phyloP scores from a whole-genome alignment of 768 basidiomycete species.

The Phaffia tasmanica region DNA sequence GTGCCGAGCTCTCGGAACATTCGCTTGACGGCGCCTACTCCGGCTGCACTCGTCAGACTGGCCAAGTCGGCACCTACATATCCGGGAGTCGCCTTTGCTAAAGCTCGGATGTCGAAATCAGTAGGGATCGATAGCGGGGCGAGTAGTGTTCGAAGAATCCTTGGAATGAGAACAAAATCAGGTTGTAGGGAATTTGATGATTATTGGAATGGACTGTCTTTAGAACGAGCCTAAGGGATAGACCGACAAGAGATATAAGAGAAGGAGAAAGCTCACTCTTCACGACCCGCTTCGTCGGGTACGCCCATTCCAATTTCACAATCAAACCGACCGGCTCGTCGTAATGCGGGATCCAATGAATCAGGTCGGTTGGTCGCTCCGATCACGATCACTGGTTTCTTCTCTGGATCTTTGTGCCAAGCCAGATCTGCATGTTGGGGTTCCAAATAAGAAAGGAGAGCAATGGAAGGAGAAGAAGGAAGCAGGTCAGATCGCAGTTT shows the following conservation, averaged over 20 bases:
- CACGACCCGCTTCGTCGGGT: slow-evolving; percentile 78
- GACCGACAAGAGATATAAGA: not conserved
- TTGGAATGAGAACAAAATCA: slow-evolving; percentile 34
- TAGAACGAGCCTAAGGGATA: not conserved
- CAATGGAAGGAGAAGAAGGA: not conserved
- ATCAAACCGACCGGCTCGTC: slow-evolving; percentile 89
- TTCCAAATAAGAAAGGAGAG: not conserved
- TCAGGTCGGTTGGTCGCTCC: slow-evolving; percentile 95
- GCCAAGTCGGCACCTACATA: slow-evolving; percentile 93
- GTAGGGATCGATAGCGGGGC: slow-evolving; percentile 72
- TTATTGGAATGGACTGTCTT: not conserved
- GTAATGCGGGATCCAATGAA: slow-evolving; percentile 81
- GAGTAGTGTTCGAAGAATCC: slow-evolving; percentile 77
- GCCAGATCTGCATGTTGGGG: slow-evolving; percentile 57
- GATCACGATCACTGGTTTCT: slow-evolving; percentile 79
- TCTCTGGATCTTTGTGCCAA: slow-evolving; percentile 82
- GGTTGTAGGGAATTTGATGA: not conserved
- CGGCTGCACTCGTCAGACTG: slow-evolving; percentile 82
- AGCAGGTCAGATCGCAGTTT: not conserved
- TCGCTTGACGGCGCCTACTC: slow-evolving; percentile 89
- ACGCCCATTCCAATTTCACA: slow-evolving; percentile 97
- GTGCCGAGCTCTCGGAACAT: slow-evolving; percentile 69
- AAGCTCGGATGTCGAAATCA: slow-evolving; percentile 68
- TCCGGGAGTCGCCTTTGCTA: slow-evolving; percentile 90
- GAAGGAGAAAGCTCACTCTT: slow-evolving; percentile 54